phyloP scores from a whole-genome alignment of 345 rosid species.

The Ailanthus altissimus region DNA sequence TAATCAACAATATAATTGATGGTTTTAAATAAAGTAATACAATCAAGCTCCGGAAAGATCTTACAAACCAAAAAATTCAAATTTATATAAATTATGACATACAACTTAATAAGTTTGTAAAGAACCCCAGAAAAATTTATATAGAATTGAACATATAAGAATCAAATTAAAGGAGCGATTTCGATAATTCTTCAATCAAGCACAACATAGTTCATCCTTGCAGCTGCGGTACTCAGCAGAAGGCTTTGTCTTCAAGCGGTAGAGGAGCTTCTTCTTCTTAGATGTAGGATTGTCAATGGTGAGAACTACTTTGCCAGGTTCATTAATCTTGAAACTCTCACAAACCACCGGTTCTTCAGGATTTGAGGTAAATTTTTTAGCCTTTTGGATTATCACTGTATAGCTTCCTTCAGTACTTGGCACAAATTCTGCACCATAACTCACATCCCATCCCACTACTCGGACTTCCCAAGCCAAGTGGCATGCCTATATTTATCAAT shows the following conservation, averaged over 20 bases:
- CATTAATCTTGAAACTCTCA: slow-evolving; percentile 62
- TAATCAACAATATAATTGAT: too few species aligned
- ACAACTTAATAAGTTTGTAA: neutral
- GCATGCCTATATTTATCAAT: slow-evolving; percentile 44
- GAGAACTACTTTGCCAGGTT: slow-evolving; percentile 70
- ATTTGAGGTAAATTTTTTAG: slow-evolving; percentile 41
- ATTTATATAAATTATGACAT: neutral
- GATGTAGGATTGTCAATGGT: slow-evolving; percentile 70
- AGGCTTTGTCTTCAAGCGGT: slow-evolving; percentile 73
- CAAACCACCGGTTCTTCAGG: slow-evolving; percentile 58
- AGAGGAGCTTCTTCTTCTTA: slow-evolving; percentile 86
- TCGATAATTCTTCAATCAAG: neutral
- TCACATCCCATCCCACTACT: slow-evolving; percentile 82
- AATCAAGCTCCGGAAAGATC: neutral
- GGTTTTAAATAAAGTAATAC: too few species aligned
- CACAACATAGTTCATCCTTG: neutral
- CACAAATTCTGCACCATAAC: slow-evolving; percentile 72
- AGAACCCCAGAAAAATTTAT: neutral
- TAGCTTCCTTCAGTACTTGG: slow-evolving; percentile 66
- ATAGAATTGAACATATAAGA: neutral
- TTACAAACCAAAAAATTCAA: slow-evolving; percentile 1
- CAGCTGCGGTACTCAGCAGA: slow-evolving; percentile 7
- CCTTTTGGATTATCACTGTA: slow-evolving; percentile 70
- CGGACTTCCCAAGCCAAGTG: slow-evolving; percentile 66
- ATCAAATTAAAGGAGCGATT: neutral